These are phyloP conservation scores for Noccaea caerulescens DNA, from an alignment of 345 rosid species.

Conservation along the genomic window DNA sequence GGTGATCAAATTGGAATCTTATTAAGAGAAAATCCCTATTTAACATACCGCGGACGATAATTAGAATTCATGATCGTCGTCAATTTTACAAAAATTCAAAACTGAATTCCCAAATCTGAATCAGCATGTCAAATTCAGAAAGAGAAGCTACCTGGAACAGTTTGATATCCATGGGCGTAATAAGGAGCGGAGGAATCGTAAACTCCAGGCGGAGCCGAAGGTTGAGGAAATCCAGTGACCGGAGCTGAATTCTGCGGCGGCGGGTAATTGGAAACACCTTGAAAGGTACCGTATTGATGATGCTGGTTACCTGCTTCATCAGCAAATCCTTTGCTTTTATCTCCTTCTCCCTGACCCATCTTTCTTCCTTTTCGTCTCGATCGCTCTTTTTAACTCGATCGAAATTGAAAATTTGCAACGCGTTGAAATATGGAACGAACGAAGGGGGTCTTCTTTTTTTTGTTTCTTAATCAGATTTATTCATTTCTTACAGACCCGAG, in stretches of 20 bases:
- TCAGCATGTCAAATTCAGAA: background rate
- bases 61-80: background rate
- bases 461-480: background rate
- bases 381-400: constrained; percentile 19
- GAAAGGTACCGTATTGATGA: constrained; percentile 90
- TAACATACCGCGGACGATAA: background rate
- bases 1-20: background rate
- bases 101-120: constrained; percentile 21
- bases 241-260: constrained; percentile 62
- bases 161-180: constrained; percentile 71
- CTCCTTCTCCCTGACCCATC: constrained; percentile 51
- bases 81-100: background rate
- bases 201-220: constrained; percentile 73
- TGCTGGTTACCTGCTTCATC: constrained; percentile 44
- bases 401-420: constrained; percentile 16
- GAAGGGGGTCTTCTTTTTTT: background rate
- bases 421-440: constrained; percentile 2
- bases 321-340: constrained; percentile 46
- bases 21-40: background rate
- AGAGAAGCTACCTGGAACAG: constrained; percentile 62
- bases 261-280: constrained; percentile 90
- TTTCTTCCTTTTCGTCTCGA: constrained; percentile 17
- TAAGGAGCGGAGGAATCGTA: constrained; percentile 49
- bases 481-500: constrained; percentile 14
- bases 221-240: constrained; percentile 88